Percentiles rank a stretch among this genome's conserved stretches.
Conservation (phyloP, 192 early-diverging fungal genomes). For the Backusella liffmaniae region DNA sequence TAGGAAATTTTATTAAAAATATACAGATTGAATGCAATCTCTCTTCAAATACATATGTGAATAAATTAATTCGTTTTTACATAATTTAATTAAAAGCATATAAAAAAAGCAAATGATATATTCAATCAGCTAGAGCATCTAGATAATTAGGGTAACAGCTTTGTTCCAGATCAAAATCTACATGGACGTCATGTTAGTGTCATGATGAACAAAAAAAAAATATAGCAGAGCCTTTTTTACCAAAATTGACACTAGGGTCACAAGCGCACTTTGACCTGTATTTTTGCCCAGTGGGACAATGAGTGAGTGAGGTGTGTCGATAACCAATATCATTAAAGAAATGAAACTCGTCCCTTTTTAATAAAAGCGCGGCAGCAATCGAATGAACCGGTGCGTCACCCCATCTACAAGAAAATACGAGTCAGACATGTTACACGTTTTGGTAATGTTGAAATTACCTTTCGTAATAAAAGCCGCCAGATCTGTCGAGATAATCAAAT, state of each 20-base stretch:
- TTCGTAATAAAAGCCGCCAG: constrained; percentile 86
- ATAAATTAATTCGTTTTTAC: too few species aligned
- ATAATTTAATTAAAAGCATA: too few species aligned
- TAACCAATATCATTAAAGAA: constrained; percentile 79
- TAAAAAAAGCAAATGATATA: not conserved
- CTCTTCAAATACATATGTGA: too few species aligned
- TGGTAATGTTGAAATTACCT: constrained; percentile 17
- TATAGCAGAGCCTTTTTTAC: constrained; percentile 23
- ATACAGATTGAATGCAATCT: too few species aligned
- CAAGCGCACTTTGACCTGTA: constrained; percentile 47
- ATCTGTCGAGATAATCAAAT: constrained; percentile 69
- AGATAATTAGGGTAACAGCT: constrained; percentile 9
- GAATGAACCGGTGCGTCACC: constrained; percentile 77
- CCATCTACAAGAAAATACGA: constrained; percentile 38
- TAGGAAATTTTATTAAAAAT: too few species aligned
- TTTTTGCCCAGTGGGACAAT: constrained; percentile 53
- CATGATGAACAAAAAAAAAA: not conserved
- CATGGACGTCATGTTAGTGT: not conserved
- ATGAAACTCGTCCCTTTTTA: constrained; percentile 61
- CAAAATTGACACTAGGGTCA: constrained; percentile 44
- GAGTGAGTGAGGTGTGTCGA: constrained; percentile 56
- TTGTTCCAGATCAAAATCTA: constrained; percentile 1
- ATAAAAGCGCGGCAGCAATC: constrained; percentile 57
- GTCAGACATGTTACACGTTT: too few species aligned
- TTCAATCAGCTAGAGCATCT: not conserved